Percentiles rank a stretch among this genome's conserved stretches.
phyloP scores from a whole-genome alignment of 495 filamentous ascomycete genomes.

The Alectoria sarmentosa region DNA sequence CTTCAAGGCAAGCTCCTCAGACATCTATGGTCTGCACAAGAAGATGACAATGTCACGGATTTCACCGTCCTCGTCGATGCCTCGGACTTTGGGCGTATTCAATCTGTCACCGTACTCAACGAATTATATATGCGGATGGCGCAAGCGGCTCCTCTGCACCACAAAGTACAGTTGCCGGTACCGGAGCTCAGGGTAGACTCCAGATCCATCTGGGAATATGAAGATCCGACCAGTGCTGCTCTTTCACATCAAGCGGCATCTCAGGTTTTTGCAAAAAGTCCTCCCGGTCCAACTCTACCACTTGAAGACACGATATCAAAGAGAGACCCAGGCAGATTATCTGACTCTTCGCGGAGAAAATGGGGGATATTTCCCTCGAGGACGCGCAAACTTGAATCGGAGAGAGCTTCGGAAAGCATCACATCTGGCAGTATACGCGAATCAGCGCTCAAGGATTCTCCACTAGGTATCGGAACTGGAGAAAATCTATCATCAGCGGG shows the following conservation, averaged over 20 bases:
- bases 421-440: neutral
- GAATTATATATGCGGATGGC: constrained; percentile 22
- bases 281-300: neutral
- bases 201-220: no score
- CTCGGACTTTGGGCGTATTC: constrained; percentile 22
- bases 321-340: neutral
- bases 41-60: constrained; percentile 21
- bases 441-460: neutral
- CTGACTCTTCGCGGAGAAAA: neutral
- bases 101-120: constrained; percentile 20
- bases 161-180: no score
- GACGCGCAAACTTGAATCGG: neutral
- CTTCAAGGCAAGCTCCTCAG: constrained; percentile 22
- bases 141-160: constrained; percentile 11
- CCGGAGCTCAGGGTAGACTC: no score
- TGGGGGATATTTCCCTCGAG: neutral
- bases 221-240: neutral
- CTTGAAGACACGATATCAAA: neutral
- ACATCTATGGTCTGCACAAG: constrained; percentile 20
- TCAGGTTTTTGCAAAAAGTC: neutral
- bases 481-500: neutral
- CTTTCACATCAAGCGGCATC: neutral
- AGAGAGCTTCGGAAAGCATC: neutral
- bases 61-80: constrained; percentile 21
- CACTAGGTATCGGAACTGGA: neutral